Evolutionary conservation across 202 grass and related monocot species (phyloP), one percentile per base, ranked within the genome.

Genomic region (Zoysia matrella): DNA sequence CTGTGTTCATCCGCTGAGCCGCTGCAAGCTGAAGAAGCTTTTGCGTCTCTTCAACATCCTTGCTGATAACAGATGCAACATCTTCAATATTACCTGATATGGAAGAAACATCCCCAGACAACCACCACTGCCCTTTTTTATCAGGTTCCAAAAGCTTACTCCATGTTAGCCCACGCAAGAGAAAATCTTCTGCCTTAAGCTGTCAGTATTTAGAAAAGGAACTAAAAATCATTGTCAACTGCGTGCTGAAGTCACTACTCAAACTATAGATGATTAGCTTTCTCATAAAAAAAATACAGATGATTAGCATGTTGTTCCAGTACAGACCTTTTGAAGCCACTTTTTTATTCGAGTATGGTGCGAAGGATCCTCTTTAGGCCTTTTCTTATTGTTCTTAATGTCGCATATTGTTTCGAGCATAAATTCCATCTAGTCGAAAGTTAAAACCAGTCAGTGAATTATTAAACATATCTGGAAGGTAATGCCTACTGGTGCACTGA

Each of bases 61-160:
- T 93, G 86, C 81, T 90, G 60, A 89, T 90, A 80, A 84, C 80
- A 71, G 72, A 73, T 18, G 84, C 73, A 73, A 93, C 83, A 71
- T 93, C 84, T 78, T 93, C 89, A 65, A 90, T 51, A 83, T 87
- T 85, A 45, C 83, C 62, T 85, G 30, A 52, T 52, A 51, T 82
- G 39, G 67, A 84, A 36, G 79, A 84, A 83, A 74, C 74, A 77
- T 98, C 90, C 68, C 92, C 85, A 42, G 88, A 83, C 78, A 95
- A 88, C 95, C 95, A 98, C 92, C 95, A 98, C 7, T 95, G 95
- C 52, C 95, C 95, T 89, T 98, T 98, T 71, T 95, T 95, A 14
- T 98, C 83, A 83, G 88, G 86, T 58, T 98, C 86, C 65, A 98
- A 88, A 78, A 98, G 82, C 82, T 80, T 93, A 60, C 11, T 89